Base-by-base conservation (phyloP, 495 filamentous ascomycete species). In the Hypoxylon lienhwacheense region DNA sequence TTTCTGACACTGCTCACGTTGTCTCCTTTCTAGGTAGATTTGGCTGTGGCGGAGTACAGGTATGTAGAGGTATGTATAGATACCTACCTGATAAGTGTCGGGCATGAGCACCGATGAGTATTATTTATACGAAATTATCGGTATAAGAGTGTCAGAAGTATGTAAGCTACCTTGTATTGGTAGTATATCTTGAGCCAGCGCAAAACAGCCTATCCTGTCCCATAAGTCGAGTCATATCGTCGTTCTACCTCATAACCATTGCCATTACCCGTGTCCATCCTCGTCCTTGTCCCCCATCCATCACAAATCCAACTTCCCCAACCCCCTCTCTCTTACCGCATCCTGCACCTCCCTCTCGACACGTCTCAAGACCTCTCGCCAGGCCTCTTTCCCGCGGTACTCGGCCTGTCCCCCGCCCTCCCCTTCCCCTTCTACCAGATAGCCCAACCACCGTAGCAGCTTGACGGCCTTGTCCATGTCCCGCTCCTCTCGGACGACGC, bases 381-480 rank as follows among this genome's bases (percentile, higher is more conserved):
- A 80, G 22, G 63, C 59, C 48, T 61, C 64, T 55, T 46, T 47
- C 3, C 56, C 68, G 16, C 49, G 59, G 40, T 50, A 37, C 8
- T 55, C 66, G 1, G 57, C 41, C 14, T 66, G 69, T 6, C 68
- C 68, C 3, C 25, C 50, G 7, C 37, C 31, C 8, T 28, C 36
- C 2, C 36, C 35, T 7, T 14, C 31, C 20, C 40, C 82, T 20
- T 79, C 80, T 19, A 93, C 70, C 1, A 91, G 68, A 83, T 86
- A 90, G 10, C 64, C 77, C 22, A 95, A 43, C 89, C 90, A 95
- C 53, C 72, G 79, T 0, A 85, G 75, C 25, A 90, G 69, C 4
- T 77, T 79, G 0, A 82, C 77, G 3, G 81, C 87, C 68, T 93
- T 93, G 12, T 79, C 82, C 70, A 95, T 73, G 66, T 96, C 81